phyloP scores from a whole-genome alignment of 257 asterid species.

The Ligustrum vulgare region DNA sequence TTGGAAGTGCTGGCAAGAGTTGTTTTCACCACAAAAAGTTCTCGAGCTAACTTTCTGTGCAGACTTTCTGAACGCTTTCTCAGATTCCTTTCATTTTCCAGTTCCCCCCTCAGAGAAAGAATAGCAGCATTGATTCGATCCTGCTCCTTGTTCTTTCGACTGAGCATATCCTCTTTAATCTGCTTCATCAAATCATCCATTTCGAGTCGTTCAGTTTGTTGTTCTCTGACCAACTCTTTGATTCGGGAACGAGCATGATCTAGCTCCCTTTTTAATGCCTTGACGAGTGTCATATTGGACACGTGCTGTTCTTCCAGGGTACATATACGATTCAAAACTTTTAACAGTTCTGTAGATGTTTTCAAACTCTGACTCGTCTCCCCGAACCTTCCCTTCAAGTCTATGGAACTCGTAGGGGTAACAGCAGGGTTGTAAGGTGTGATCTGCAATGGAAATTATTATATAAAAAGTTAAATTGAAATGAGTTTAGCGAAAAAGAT shows the following conservation, averaged over 20 bases:
- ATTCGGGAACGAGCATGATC: conserved; percentile 65
- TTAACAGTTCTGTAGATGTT: conserved; percentile 85
- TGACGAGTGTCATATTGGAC: conserved; percentile 64
- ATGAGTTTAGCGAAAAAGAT: not conserved
- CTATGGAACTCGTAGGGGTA: conserved; percentile 83
- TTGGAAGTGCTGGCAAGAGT: conserved; percentile 42
- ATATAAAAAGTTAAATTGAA: not conserved
- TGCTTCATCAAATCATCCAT: conserved; percentile 76
- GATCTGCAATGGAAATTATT: conserved; percentile 46
- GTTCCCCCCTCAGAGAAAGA: conserved; percentile 70
- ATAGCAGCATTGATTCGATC: conserved; percentile 61
- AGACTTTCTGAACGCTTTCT: conserved; percentile 81
- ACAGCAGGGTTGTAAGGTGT: conserved; percentile 76
- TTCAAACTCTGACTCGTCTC: conserved; percentile 59
- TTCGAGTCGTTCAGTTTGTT: conserved; percentile 64
- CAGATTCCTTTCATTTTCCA: conserved; percentile 83
- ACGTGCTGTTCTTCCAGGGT: conserved; percentile 93
- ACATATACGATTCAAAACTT: conserved; percentile 91
- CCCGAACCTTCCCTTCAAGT: conserved; percentile 58
- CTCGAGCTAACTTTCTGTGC: conserved; percentile 74
- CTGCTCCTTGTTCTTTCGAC: conserved; percentile 68
- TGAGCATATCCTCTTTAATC: conserved; percentile 59
- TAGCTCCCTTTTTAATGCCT: conserved; percentile 70
- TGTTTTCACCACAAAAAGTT: conserved; percentile 64
- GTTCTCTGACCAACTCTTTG: conserved; percentile 63